Percentiles rank a stretch among this genome's conserved stretches.
These are phyloP conservation scores for Candida bentonensis DNA, from an alignment of 805 yeast genomes.

Conservation along the genomic window DNA sequence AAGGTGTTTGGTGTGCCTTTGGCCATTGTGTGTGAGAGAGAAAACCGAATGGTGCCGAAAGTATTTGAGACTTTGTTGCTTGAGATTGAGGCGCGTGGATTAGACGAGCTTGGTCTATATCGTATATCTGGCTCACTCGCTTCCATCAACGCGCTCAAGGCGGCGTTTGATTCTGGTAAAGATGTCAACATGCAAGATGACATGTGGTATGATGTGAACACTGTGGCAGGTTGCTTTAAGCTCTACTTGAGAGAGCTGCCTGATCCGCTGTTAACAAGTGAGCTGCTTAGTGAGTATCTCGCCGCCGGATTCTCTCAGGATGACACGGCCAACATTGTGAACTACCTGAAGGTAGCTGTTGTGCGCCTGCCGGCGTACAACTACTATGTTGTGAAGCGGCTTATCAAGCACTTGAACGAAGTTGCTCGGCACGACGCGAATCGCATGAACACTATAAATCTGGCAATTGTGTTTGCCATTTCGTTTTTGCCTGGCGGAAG, in stretches of 20 bases:
- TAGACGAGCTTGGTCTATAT: conserved; percentile 84
- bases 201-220: conserved; percentile 66
- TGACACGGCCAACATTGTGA: conserved; percentile 13
- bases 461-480: conserved; percentile 79
- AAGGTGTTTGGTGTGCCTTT: conserved; percentile 82
- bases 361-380: conserved; percentile 47
- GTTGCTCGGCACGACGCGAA: conserved; percentile 60
- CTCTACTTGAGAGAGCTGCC: conserved; percentile 75
- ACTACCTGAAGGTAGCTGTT: conserved; percentile 20
- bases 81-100: conserved; percentile 74
- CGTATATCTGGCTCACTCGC: conserved; percentile 57
- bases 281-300: conserved; percentile 43
- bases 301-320: conserved; percentile 15
- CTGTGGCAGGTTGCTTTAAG: conserved; percentile 80
- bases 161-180: conserved; percentile 39
- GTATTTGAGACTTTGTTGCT: conserved; percentile 52
- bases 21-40: conserved; percentile 59
- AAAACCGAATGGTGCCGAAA: conserved; percentile 44
- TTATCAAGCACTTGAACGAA: conserved; percentile 54
- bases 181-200: conserved; percentile 33
- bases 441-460: conserved; percentile 77
- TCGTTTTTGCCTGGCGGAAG: conserved; percentile 30
- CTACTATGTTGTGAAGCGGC: conserved; percentile 50
- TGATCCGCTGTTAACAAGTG: conserved; percentile 61
- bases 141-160: conserved; percentile 38